Percentiles rank a stretch among this genome's conserved stretches.
Evolutionary conservation across 140 eudicot genomes (phyloP).

Genomic region (Bidens hawaiensis): DNA sequence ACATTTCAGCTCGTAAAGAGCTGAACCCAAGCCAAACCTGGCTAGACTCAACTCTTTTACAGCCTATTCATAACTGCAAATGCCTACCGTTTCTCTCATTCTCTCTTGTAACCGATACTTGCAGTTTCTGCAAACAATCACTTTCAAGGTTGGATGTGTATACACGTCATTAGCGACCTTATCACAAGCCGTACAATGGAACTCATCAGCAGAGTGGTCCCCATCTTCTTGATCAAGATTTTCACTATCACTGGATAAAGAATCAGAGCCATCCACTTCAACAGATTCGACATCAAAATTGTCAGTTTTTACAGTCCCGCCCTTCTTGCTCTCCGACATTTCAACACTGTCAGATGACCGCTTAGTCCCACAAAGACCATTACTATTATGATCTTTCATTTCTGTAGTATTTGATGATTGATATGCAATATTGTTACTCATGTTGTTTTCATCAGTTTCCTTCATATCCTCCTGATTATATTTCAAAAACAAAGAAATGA

Average conservation of each 20-base stretch:
- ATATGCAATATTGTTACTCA: slow-evolving; percentile 22
- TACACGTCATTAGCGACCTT: slow-evolving; percentile 44
- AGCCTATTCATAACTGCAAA: too few relatives aligned
- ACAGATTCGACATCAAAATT: slow-evolving; percentile 38
- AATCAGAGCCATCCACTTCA: slow-evolving; percentile 30
- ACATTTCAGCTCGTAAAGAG: too few relatives aligned
- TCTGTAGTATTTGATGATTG: slow-evolving; percentile 27
- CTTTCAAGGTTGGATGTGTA: slow-evolving; percentile 62
- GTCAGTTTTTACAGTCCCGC: slow-evolving; percentile 28
- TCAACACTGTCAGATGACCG: slow-evolving; percentile 42
- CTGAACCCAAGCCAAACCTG: too few relatives aligned
- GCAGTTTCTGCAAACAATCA: slow-evolving; percentile 61
- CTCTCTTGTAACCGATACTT: slow-evolving; percentile 40
- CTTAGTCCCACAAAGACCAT: slow-evolving; percentile 38
- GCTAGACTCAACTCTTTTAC: too few relatives aligned
- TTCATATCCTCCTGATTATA: slow-evolving; percentile 43
- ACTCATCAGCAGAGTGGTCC: slow-evolving; percentile 18
- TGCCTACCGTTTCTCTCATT: slow-evolving; percentile 42
- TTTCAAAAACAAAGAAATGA: not conserved
- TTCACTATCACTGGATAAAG: slow-evolving; percentile 21
- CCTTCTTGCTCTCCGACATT: slow-evolving; percentile 34
- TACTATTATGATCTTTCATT: slow-evolving; percentile 17
- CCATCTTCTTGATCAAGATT: slow-evolving; percentile 23
- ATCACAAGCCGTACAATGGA: slow-evolving; percentile 63
- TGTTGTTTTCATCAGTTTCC: slow-evolving; percentile 30